phyloP scores from a whole-genome alignment of 116 monocot species.

The Posidonia oceanica region DNA sequence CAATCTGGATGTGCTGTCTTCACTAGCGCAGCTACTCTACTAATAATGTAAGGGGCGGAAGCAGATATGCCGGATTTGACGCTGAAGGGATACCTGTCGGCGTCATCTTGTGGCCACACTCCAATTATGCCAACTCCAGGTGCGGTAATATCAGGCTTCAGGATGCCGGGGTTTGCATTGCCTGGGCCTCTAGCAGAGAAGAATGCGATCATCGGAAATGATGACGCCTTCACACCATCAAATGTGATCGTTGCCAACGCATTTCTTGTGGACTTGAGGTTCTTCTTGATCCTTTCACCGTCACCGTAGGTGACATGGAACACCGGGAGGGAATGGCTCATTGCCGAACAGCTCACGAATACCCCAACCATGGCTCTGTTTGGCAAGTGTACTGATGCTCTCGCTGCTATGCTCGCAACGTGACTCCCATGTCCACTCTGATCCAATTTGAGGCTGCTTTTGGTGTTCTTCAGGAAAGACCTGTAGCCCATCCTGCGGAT shows the following conservation, averaged over 20 bases:
- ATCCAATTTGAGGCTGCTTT: neutral
- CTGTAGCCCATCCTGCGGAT: neutral
- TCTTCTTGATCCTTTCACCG: no score
- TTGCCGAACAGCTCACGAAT: neutral
- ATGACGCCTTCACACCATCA: neutral
- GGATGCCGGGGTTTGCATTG: neutral
- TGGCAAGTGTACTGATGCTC: neutral
- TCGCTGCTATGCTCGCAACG: slow-evolving; percentile 8
- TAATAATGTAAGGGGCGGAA: slow-evolving; percentile 5
- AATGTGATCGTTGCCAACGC: neutral
- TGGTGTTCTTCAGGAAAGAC: neutral
- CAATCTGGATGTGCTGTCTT: slow-evolving; percentile 6
- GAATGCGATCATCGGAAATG: neutral
- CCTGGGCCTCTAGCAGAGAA: slow-evolving; percentile 12
- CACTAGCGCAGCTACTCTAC: slow-evolving; percentile 7
- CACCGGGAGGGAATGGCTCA: no score
- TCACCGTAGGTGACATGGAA: no score
- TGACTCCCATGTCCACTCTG: slow-evolving; percentile 8
- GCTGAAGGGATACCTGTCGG: neutral
- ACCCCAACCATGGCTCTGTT: neutral
- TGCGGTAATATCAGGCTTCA: slow-evolving; percentile 12
- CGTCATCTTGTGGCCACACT: neutral
- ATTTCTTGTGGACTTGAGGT: no score
- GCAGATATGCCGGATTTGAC: slow-evolving; percentile 8
- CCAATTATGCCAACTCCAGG: slow-evolving; percentile 10